Evolutionary conservation across 768 basidiomycete species (phyloP).

Genomic region (Boletus subparvulus): DNA sequence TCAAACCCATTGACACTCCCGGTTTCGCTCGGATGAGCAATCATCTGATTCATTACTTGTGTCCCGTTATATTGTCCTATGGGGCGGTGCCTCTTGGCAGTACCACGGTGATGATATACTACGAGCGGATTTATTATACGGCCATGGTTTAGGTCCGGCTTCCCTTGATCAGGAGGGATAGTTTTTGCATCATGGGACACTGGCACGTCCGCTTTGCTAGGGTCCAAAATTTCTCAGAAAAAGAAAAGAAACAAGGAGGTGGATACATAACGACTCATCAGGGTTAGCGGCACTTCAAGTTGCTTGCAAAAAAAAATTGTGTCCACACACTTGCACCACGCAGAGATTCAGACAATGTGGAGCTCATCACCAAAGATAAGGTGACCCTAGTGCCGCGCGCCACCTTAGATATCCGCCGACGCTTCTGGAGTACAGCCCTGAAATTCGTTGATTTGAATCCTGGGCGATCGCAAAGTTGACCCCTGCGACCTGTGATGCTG

Average conservation of each 20-base stretch:
- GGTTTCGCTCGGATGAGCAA: neutral
- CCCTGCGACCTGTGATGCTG: neutral
- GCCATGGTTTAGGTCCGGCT: neutral
- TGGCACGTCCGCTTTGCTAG: neutral
- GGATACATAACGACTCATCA: neutral
- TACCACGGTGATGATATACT: neutral
- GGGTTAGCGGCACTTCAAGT: neutral
- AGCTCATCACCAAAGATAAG: neutral
- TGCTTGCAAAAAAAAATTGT: no score
- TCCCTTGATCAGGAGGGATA: neutral
- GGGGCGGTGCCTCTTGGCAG: neutral
- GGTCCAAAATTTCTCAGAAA: neutral
- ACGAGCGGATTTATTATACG: neutral
- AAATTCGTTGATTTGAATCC: neutral
- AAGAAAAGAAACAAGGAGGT: neutral
- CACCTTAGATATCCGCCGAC: neutral
- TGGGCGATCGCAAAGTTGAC: neutral
- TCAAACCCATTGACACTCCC: conserved; percentile 1
- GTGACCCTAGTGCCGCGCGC: neutral
- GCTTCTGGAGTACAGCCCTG: neutral
- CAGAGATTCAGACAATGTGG: neutral
- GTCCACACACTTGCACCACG: no score
- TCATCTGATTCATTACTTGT: neutral
- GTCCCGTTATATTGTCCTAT: neutral
- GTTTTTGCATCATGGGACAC: neutral